Evolutionary conservation across 805 yeast species (phyloP).

Genomic region (Starmerella etchellsii): DNA sequence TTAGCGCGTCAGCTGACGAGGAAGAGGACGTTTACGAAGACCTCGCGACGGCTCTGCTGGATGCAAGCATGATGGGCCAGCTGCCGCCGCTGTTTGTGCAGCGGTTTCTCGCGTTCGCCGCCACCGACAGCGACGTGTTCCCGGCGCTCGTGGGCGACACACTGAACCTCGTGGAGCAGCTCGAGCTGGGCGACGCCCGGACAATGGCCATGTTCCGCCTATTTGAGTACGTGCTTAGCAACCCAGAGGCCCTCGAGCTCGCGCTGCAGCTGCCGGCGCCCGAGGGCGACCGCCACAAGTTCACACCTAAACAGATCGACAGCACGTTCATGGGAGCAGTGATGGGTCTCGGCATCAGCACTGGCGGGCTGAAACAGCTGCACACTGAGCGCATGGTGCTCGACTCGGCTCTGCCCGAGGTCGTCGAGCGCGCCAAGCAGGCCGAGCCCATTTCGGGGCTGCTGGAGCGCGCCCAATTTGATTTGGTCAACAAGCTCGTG

Average conservation of each 20-base stretch:
- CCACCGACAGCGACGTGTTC: neutral
- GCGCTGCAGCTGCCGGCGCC: neutral
- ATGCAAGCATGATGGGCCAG: neutral
- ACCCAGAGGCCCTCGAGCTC: conserved; percentile 3
- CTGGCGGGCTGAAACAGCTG: conserved; percentile 16
- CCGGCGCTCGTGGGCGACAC: neutral
- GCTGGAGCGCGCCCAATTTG: conserved; percentile 40
- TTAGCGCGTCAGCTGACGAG: conserved; percentile 17
- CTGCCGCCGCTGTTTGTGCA: neutral
- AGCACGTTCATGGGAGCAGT: conserved; percentile 4
- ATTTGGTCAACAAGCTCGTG: conserved; percentile 57
- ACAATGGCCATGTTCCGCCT: conserved; percentile 3
- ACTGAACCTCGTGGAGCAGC: neutral
- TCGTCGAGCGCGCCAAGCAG: conserved; percentile 26
- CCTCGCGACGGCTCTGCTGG: conserved; percentile 3
- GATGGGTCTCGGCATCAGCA: neutral
- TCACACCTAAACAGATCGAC: neutral
- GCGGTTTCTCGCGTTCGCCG: neutral
- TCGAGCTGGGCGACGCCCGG: conserved; percentile 4
- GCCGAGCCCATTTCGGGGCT: conserved; percentile 30
- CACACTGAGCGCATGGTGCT: conserved; percentile 27
- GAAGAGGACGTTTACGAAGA: conserved; percentile 13
- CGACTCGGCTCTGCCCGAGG: conserved; percentile 24
- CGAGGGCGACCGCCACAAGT: conserved; percentile 5
- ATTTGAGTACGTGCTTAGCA: conserved; percentile 2